A percentile compares a stretch with the other conserved stretches of the same genome.
Conservation (phyloP, 177 flowering plant genomes). For the Telopea speciosissima region DNA sequence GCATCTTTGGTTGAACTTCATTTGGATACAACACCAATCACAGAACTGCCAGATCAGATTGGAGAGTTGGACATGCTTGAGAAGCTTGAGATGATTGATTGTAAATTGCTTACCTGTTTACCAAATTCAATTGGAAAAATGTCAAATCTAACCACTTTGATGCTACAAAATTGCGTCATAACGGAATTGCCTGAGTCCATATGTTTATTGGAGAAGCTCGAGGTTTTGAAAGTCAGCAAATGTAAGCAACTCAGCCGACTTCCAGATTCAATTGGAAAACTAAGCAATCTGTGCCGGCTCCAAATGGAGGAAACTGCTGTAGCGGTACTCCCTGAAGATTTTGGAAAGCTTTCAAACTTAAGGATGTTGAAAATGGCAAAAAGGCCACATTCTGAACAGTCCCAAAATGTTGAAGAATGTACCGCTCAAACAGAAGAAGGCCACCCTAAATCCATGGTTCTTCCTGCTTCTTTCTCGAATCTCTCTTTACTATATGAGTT, state of each 20-base stretch:
- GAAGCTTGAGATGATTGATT: constrained; percentile 27
- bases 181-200: constrained; percentile 41
- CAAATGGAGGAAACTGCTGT: constrained; percentile 31
- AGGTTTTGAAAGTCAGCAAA: constrained; percentile 14
- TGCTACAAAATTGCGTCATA: constrained; percentile 17
- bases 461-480: constrained; percentile 31
- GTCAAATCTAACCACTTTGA: constrained; percentile 17
- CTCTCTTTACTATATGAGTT: constrained; percentile 29
- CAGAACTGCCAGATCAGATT: constrained; percentile 27
- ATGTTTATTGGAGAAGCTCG: constrained; percentile 32
- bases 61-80: constrained; percentile 23
- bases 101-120: constrained; percentile 21
- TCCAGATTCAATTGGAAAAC: constrained; percentile 34
- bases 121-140: constrained; percentile 33
- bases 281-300: constrained; percentile 23
- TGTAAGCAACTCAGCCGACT: constrained; percentile 30
- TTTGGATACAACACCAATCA: constrained; percentile 20
- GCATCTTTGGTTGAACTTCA: constrained; percentile 22
- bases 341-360: constrained; percentile 40
- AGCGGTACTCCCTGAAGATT: constrained; percentile 25
- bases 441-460: not conserved
- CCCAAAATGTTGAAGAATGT: not conserved
- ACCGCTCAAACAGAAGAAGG: not conserved
- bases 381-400: constrained; percentile 2
- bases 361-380: constrained; percentile 23